phyloP scores from a whole-genome alignment of 2,329 filamentous ascomycete species.

The Xylariaceae sp. region DNA sequence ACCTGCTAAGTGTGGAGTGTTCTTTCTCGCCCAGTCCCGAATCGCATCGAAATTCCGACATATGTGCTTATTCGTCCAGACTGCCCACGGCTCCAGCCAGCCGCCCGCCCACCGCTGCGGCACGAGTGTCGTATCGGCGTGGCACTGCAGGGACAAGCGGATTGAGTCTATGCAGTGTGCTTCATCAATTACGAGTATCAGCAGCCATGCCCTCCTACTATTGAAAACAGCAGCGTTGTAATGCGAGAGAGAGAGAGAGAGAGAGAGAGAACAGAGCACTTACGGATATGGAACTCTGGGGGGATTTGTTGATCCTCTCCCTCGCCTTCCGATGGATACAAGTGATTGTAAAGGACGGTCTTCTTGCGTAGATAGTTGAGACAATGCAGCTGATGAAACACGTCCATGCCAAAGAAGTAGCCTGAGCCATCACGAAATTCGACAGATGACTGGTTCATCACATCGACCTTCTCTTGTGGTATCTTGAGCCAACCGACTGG shows the following conservation, averaged over 20 bases:
- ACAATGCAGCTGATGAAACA: not conserved
- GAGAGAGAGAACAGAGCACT: too few relatives aligned
- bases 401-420: conserved; percentile 1
- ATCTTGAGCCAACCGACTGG: not conserved
- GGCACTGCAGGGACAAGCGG: not conserved
- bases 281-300: not conserved
- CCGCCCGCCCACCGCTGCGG: not conserved
- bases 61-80: not conserved
- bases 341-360: not conserved
- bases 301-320: not conserved
- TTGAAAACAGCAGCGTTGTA: not conserved
- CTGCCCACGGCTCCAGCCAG: not conserved
- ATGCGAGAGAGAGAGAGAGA: not conserved
- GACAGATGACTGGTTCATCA: not conserved
- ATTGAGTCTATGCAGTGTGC: not conserved
- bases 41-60: not conserved
- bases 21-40: not conserved
- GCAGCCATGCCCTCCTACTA: not conserved
- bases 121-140: not conserved
- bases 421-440: not conserved
- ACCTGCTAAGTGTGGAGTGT: not conserved
- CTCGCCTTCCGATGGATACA: not conserved
- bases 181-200: not conserved
- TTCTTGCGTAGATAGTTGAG: not conserved
- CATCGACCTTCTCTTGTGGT: not conserved